Base-by-base conservation (phyloP, 805 yeast species). In the Candida yuanshanica region DNA sequence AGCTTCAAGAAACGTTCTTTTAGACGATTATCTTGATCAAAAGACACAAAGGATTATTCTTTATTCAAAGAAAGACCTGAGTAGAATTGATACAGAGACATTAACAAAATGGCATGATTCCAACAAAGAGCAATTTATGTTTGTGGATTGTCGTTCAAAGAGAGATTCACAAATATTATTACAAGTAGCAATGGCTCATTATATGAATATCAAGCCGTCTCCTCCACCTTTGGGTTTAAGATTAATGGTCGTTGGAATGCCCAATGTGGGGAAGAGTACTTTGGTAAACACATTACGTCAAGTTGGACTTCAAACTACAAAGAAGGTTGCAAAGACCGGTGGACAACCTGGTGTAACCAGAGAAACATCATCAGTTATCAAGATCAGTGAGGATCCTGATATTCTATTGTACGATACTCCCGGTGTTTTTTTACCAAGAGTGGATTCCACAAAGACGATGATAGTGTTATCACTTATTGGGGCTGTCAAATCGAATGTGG, bases 241-340 rank as follows among this genome's bases (percentile, higher is more conserved):
- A 18, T 61, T 85, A 43, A 68, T 90, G 68, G 76, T 91, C 35
- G 80, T 83, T 7, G 99, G 99, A 0, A 85, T 93, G 93, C 99
- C 99, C 1, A 93, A 93, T 58, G 95, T 89, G n/a, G 99, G 99
- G 0, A 93, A 93, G 61, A 84, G 95, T 11, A 83, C 96, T 0
- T 59, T 93, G 36, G 82, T 90, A 21, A 93, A 93, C 55, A 69
- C 82, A 0, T 63, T 90, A 38, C 64, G 96, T 44, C 64, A 64
- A 7, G 55, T 48, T 16, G 57, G 56, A 9, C 36, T 55, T 22
- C 42, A 49, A 39, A 46, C 39, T 42, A 41, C 38, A 38, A 84
- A 69, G 41, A 84, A 83, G 52, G 97, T 86, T 1, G 96, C 96
- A 0, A 64, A 65, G 39, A 87, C 95, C 0, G 96, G 96, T 1